Conservation (phyloP, 2,329 filamentous ascomycete species). For the Cytospora mali region DNA sequence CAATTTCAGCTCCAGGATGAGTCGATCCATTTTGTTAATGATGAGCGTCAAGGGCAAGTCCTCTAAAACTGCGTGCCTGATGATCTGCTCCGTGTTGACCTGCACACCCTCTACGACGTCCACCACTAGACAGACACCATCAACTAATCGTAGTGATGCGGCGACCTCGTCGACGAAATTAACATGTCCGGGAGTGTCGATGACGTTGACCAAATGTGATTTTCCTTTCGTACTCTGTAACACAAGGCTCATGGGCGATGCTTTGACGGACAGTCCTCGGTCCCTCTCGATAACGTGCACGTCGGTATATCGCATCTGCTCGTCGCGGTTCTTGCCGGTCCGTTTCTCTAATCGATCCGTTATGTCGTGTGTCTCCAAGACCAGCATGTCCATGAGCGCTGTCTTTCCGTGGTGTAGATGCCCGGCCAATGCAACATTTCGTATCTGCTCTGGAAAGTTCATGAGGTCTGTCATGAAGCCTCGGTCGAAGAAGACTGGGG, state of each 20-base stretch:
- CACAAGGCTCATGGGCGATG: conserved; percentile 91
- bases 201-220: conserved; percentile 90
- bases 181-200: conserved; percentile 96
- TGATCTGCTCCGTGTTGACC: conserved; percentile 94
- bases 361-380: conserved; percentile 92
- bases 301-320: conserved; percentile 94
- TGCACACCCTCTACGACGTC: conserved; percentile 99
- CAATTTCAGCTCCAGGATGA: conserved; percentile 92
- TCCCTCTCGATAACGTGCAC: conserved; percentile 87
- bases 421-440: conserved; percentile 89
- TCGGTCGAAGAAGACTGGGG: conserved; percentile 83
- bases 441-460: conserved; percentile 92
- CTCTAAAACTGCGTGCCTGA: conserved; percentile 91
- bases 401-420: conserved; percentile 98
- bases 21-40: conserved; percentile 95
- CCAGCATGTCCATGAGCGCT: conserved; percentile 97
- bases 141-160: conserved; percentile 80
- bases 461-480: conserved; percentile 94
- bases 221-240: conserved; percentile 88
- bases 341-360: conserved; percentile 76
- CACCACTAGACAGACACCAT: conserved; percentile 90
- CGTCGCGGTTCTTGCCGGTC: conserved; percentile 78
- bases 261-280: conserved; percentile 87
- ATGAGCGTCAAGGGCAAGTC: conserved; percentile 86
- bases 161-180: conserved; percentile 99